Base-by-base conservation (phyloP, 805 yeast genomes). In the Metschnikowia continentalis region DNA sequence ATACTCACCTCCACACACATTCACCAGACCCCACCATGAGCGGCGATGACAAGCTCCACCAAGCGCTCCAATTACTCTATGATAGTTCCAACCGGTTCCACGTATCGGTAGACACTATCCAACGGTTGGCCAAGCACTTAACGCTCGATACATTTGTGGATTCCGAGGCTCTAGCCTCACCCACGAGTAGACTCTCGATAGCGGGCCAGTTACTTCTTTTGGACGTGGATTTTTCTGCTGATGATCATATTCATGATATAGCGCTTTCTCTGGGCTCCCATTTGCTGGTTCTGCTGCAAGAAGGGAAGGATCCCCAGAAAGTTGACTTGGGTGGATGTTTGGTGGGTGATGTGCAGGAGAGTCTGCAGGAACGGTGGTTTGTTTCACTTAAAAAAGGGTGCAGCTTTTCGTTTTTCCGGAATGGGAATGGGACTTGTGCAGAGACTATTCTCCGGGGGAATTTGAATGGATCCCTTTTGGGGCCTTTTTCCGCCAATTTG, bases 101-200 rank as follows among this genome's bases (percentile, higher is more conserved):
- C 8, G 53, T 69, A 5, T 67, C 75, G 14, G 61, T 74, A 22
- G 77, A 72, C 33, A 55, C 71, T 41, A 61, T 74, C 23, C 76
- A 71, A 53, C 66, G 66, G 40, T 61, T 74, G 35, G 74, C 77
- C 15, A 74, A 71, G 48, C 71, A 67, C 49, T 62, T 74, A 54
- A 66, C 64, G 42, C 60, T 74, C 8, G 78, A 74, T 50, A 74
- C 78, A 1, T 74, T 71, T 49, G 63, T 71, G 45, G 78, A 74
- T 52, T 64, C 67, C 32, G 68, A 70, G 43, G 67, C 68, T 6
- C 67, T 67, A 7, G 39, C 47, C 33, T 40, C 40, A 33, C 22
- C 30, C 32, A 15, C 26, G 20, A 48, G 43, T 33, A 59, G 77
- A 47, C 61, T 74, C 45, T 66, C 76, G 13, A 74, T 74, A 35